phyloP scores from a whole-genome alignment of 768 basidiomycete genomes.

The Hypsizygus marmoreus region DNA sequence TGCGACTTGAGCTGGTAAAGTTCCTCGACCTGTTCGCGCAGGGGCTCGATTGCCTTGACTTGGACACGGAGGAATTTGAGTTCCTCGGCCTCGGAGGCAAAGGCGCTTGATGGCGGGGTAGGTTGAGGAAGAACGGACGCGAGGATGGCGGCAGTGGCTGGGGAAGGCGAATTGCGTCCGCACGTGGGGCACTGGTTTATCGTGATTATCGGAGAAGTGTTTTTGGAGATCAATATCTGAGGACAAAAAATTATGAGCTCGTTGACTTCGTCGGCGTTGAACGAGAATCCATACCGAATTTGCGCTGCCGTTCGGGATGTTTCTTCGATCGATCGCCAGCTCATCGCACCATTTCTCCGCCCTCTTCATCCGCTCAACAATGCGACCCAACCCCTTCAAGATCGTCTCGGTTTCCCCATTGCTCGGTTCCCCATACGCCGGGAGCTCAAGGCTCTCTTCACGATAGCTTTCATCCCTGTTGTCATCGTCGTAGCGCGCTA shows the following conservation, averaged over 20 bases:
- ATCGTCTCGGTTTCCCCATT: too few relatives aligned
- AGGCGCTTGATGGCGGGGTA: conserved; percentile 1
- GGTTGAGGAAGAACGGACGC: not conserved
- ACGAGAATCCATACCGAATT: not conserved
- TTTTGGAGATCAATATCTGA: not conserved
- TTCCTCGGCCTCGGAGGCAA: conserved; percentile 12
- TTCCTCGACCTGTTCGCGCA: conserved; percentile 49
- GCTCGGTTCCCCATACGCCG: too few relatives aligned
- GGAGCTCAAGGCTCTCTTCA: too few relatives aligned
- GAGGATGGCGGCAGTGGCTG: not conserved
- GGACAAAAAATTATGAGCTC: not conserved
- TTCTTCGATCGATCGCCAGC: too few relatives aligned
- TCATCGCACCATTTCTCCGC: conserved; percentile 4
- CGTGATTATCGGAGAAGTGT: not conserved
- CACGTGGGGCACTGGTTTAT: conserved; percentile 12
- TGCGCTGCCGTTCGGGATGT: too few relatives aligned
- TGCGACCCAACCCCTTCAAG: not conserved
- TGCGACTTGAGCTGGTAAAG: conserved; percentile 74
- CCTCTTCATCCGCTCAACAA: conserved; percentile 1
- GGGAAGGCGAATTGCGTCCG: conserved; percentile 5
- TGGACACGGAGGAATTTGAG: conserved; percentile 5
- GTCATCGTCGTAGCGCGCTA: too few relatives aligned
- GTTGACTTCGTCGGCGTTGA: not conserved
- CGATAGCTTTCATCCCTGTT: too few relatives aligned
- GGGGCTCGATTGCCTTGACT: conserved; percentile 1